phyloP scores from a whole-genome alignment of 2,329 filamentous ascomycete genomes.

The Cordyceps fumosorosea region DNA sequence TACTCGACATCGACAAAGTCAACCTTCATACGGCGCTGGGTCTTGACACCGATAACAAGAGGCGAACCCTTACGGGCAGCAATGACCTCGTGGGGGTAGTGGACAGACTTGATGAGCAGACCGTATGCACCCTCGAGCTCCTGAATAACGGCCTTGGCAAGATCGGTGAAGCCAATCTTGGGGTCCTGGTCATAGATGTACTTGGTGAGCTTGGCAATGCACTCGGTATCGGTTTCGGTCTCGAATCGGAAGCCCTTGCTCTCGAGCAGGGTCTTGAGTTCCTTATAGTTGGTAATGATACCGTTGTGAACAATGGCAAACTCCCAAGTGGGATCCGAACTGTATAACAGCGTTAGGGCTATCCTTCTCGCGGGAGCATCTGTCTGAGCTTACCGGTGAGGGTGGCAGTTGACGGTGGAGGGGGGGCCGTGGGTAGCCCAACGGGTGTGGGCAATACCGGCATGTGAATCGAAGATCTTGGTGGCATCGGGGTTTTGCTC shows the following conservation, averaged over 20 bases:
- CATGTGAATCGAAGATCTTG: constrained; percentile 96
- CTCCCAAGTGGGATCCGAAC: constrained; percentile 91
- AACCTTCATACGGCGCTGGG: constrained; percentile 98
- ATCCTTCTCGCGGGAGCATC: background rate
- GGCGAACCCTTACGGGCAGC: constrained; percentile 98
- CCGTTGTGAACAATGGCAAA: constrained; percentile 98
- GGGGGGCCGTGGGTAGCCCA: constrained; percentile 98
- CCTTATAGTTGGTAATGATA: constrained; percentile 99
- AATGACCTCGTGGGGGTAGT: constrained; percentile 97
- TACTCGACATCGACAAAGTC: constrained; percentile 99
- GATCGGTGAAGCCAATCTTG: constrained; percentile 88
- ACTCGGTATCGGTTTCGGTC: constrained; percentile 98
- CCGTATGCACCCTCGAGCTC: constrained; percentile 98
- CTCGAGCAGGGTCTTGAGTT: constrained; percentile 87
- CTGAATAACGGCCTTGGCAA: constrained; percentile 96
- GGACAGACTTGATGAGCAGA: constrained; percentile 94
- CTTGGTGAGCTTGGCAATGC: constrained; percentile 97
- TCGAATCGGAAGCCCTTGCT: constrained; percentile 97
- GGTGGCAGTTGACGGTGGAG: constrained; percentile 94
- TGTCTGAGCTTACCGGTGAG: constrained; percentile 67
- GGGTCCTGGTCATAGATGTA: constrained; percentile 96
- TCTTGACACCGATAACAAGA: constrained; percentile 93
- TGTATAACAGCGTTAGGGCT: constrained; percentile 27
- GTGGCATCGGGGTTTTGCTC: constrained; percentile 75
- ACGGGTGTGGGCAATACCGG: constrained; percentile 96